phyloP scores from a whole-genome alignment of 2,329 filamentous ascomycete genomes.

The Colletotrichum sp. region DNA sequence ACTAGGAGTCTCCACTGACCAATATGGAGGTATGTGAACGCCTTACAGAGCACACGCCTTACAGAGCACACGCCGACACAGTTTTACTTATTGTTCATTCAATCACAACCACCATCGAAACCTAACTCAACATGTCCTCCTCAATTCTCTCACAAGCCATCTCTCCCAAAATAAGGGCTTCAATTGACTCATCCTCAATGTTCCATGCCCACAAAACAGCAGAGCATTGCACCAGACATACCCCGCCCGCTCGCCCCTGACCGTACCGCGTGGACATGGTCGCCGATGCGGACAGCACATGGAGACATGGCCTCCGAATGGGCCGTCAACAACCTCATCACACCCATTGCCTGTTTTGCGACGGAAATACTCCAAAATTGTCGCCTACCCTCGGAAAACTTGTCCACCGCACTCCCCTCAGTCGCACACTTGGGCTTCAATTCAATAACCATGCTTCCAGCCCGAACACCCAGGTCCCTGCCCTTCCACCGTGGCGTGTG shows the following conservation, averaged over 20 bases:
- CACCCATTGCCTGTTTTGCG: neutral
- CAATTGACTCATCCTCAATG: neutral
- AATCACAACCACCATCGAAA: neutral
- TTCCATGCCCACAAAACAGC: neutral
- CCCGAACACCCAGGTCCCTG: neutral
- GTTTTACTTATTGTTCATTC: neutral
- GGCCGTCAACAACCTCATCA: constrained; percentile 16
- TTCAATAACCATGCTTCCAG: neutral
- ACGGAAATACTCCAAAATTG: neutral
- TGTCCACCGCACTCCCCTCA: neutral
- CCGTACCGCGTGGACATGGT: neutral
- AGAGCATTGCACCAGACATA: neutral
- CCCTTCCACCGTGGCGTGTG: neutral
- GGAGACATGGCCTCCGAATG: neutral
- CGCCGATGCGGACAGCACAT: neutral
- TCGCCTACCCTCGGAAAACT: neutral
- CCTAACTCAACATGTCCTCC: neutral
- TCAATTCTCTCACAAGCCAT: neutral
- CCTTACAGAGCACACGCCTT: neutral
- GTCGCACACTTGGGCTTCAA: constrained; percentile 6
- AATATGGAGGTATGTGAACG: too few species aligned
- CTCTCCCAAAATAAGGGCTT: neutral
- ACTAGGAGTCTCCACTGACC: too few species aligned
- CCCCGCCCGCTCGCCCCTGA: neutral
- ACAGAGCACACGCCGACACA: neutral